A percentile compares a stretch with the other conserved stretches of the same genome.
Evolutionary conservation across 306 rosid genomes (phyloP).

Genomic region (Urtica urens): DNA sequence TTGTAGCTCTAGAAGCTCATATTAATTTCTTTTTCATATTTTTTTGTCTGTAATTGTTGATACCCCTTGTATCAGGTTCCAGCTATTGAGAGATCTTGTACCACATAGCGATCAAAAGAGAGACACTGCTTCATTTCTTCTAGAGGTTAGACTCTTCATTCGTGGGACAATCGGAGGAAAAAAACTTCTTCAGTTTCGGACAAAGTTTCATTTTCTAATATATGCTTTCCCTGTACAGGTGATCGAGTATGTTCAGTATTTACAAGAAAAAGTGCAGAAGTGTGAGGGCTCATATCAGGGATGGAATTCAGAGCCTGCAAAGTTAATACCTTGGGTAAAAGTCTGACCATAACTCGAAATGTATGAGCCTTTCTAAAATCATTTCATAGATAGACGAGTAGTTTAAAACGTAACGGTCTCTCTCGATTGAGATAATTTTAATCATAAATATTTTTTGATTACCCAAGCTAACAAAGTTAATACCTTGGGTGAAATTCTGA

Average conservation of each 20-base stretch:
- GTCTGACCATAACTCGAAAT: no score
- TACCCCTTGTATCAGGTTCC: slow-evolving; percentile 76
- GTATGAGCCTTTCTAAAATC: no score
- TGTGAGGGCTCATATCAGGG: slow-evolving; percentile 83
- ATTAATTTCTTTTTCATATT: no score
- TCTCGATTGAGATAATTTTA: no score
- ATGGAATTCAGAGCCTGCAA: slow-evolving; percentile 80
- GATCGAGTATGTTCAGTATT: slow-evolving; percentile 81
- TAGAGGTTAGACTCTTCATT: slow-evolving; percentile 52
- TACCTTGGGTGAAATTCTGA: no score
- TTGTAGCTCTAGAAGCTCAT: no score
- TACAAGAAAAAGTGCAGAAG: slow-evolving; percentile 81
- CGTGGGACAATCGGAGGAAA: slow-evolving; percentile 1
- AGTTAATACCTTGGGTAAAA: slow-evolving; percentile 93
- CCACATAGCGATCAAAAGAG: slow-evolving; percentile 95
- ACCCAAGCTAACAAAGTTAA: no score
- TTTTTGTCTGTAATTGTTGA: no score
- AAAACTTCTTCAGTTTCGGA: neutral
- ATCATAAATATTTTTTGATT: no score
- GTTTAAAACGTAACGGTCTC: no score
- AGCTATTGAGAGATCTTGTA: slow-evolving; percentile 94
- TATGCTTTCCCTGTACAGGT: slow-evolving; percentile 36
- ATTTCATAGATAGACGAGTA: no score
- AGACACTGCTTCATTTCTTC: slow-evolving; percentile 87
- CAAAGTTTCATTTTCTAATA: neutral